A percentile compares a stretch with the other conserved stretches of the same genome.
These are phyloP conservation scores for Patellifolia procumbens DNA, from an alignment of 179 eudicot species.

Conservation along the genomic window DNA sequence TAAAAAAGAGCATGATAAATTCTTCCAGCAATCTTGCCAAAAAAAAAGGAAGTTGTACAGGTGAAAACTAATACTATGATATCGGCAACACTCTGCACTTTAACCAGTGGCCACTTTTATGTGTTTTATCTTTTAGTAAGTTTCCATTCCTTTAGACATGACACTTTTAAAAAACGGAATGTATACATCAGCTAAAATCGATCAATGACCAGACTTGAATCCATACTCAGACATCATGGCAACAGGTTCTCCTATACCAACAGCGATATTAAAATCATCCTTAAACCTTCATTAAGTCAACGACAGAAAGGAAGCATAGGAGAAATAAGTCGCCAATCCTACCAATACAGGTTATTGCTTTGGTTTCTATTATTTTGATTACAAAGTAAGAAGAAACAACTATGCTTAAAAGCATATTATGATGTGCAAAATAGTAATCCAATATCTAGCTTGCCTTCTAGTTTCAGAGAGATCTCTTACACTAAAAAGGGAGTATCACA, in stretches of 20 bases:
- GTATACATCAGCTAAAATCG: not conserved
- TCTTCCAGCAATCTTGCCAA: too few relatives aligned
- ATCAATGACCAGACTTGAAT: constrained; percentile 62
- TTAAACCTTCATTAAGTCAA: constrained; percentile 47
- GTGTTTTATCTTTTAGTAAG: not conserved
- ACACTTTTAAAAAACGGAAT: not conserved
- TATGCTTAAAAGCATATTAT: not conserved
- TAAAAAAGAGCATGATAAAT: not conserved
- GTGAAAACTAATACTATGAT: too few relatives aligned
- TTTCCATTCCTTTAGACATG: too few relatives aligned
- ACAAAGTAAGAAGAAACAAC: not conserved
- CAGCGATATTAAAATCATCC: constrained; percentile 74
- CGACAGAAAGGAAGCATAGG: not conserved
- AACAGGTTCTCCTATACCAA: constrained; percentile 98
- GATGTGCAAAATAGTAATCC: constrained; percentile 42
- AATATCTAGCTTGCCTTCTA: too few relatives aligned
- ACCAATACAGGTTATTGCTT: not conserved
- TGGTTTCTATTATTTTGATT: not conserved
- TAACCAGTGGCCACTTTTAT: not conserved
- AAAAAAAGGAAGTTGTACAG: too few relatives aligned
- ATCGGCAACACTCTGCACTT: not conserved
- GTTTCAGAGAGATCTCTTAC: too few relatives aligned
- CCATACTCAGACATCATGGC: constrained; percentile 87
- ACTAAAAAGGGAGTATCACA: too few relatives aligned
- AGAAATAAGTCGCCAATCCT: constrained; percentile 9